Evolutionary conservation across 2,329 filamentous ascomycete genomes (phyloP), one percentile per base, ranked within the genome.

Genomic region (Cladosporium colombiae): DNA sequence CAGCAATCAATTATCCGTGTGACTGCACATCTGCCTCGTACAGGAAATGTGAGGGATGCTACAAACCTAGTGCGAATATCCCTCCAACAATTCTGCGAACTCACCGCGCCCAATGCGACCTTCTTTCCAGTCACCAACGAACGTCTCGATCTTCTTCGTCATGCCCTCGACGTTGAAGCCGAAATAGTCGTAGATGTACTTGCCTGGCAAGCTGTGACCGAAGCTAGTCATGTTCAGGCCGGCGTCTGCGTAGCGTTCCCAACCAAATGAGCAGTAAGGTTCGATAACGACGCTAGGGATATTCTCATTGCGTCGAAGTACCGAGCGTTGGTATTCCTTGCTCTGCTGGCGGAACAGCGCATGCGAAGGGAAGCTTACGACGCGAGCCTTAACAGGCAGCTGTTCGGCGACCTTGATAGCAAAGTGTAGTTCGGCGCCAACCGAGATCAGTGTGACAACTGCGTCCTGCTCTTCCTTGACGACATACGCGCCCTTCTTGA

Each of bases 241-340:
- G 0, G 85, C 86, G 72, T 87, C 82, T 0, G 85, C 85, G 70
- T 87, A 88, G 23, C 85, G 74, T 75, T 88, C 86, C 85, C 86
- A n/a, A n/a, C n/a, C n/a, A n/a, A n/a, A n/a, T n/a, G n/a, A n/a
- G n/a, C n/a, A n/a, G n/a, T n/a, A n/a, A n/a, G 86, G 84, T 74
- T 89, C 87, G 52, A 89, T 84, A 5, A 88, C 83, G 18, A 89
- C 83, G 3, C 71, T 62, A 8, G 72, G 73, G 16, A 69, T 68
- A 52, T 79, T 78, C 0, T 66, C 69, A 69, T 79, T 77, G 31
- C 78, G 77, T 55, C 75, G 76, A 55, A 88, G 75, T 1, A 83
- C 80, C 1, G 80, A 70, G 0, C 81, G 78, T 71, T 78, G 81
- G 71, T 85, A 85, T 49, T 80, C 76, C 3, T 76, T 68, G 0